Evolutionary conservation across 176 grass and related monocot genomes (phyloP).

Genomic region (Phragmites australis): DNA sequence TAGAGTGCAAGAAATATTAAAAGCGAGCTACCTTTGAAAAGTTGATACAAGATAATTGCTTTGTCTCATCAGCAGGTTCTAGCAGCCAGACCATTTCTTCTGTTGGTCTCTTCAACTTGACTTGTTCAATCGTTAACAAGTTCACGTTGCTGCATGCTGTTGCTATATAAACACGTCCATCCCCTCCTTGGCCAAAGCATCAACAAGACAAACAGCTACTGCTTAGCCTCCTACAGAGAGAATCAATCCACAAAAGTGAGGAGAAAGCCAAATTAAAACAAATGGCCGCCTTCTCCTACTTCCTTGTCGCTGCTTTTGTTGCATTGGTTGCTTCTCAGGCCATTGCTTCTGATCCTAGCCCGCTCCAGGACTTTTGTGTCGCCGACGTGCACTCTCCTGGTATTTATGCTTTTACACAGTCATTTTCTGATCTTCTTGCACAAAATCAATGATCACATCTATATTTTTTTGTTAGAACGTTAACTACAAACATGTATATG

Average conservation of each 20-base stretch:
- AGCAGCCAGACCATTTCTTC: background rate
- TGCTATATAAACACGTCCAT: constrained; percentile 1
- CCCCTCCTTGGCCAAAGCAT: background rate
- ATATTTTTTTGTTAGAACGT: no score
- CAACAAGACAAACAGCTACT: background rate
- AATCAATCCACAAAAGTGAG: background rate
- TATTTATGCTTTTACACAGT: background rate
- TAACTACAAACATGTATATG: background rate
- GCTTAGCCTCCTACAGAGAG: background rate
- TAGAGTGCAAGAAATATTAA: no score
- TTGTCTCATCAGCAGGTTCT: background rate
- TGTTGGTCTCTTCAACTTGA: background rate
- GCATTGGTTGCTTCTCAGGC: background rate
- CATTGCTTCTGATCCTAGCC: constrained; percentile 29
- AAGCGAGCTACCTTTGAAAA: background rate
- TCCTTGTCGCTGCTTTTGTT: background rate
- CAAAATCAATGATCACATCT: background rate
- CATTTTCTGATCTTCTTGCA: background rate
- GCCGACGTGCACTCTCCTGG: background rate
- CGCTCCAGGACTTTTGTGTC: constrained; percentile 31
- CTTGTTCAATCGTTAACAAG: background rate
- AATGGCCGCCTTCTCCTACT: constrained; percentile 15
- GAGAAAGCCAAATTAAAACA: background rate
- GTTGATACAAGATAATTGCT: background rate
- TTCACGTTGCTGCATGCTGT: background rate